Conservation (phyloP, 495 filamentous ascomycete species). For the Penicillium robsamsonii region DNA sequence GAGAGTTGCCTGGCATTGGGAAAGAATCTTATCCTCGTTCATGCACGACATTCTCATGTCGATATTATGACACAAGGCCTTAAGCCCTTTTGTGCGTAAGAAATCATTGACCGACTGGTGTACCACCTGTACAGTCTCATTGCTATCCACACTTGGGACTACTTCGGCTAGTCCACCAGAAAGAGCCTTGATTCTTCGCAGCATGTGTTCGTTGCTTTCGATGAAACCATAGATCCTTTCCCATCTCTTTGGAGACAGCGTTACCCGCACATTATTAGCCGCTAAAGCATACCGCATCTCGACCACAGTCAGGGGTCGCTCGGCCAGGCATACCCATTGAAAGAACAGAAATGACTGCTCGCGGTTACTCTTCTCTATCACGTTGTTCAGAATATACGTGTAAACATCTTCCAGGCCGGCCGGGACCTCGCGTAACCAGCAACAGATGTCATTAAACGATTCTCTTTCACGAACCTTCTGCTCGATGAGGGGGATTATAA, state of each 20-base stretch:
- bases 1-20: conserved; percentile 2
- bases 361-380: conserved; percentile 7
- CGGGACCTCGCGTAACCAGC: conserved; percentile 12
- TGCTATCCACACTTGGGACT: neutral
- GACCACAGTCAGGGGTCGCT: conserved; percentile 15
- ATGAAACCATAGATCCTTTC: conserved; percentile 7
- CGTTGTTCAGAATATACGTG: conserved; percentile 13
- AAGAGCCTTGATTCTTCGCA: conserved; percentile 13
- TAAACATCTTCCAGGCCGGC: conserved; percentile 13
- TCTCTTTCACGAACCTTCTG: conserved; percentile 4
- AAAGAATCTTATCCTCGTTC: conserved; percentile 3
- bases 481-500: conserved; percentile 5
- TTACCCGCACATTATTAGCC: conserved; percentile 1
- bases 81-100: conserved; percentile 13
- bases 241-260: neutral
- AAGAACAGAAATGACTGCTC: conserved; percentile 17
- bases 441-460: conserved; percentile 9
- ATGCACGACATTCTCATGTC: neutral
- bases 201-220: conserved; percentile 15
- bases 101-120: conserved; percentile 23
- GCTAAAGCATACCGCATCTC: conserved; percentile 19
- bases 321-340: conserved; percentile 21
- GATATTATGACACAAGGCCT: conserved; percentile 20
- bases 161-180: conserved; percentile 19
- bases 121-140: conserved; percentile 16